Base-by-base conservation (phyloP, 805 yeast species). In the Barnettozyma californica region DNA sequence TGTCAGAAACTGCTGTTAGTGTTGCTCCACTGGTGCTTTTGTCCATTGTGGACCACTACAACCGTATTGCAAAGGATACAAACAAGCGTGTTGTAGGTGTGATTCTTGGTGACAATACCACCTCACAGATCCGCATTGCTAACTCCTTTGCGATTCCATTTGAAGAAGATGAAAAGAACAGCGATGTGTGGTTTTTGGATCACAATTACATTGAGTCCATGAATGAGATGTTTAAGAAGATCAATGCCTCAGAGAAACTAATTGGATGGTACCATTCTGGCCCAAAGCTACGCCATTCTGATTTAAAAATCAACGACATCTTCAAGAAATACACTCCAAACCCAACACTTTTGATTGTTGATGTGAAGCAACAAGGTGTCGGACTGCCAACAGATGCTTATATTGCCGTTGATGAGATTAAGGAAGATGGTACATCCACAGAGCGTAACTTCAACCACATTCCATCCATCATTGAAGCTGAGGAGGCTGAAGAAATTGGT, bases 211-310 rank as follows among this genome's bases (percentile, higher is more conserved):
- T 94, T 51, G 98, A 92, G 63, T 80, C 87, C 47, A 94, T 94
- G 99, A 84, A 90, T 55, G 97, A 90, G 57, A 94, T 94, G 99
- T 92, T 90, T 71, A 89, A 87, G 65, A 94, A 95, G 67, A 91
- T 94, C 66, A 95, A 91, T 70, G 99, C 99, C 18, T 91, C 88
- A 69, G 99, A 94, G 67, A 87, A 82, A 65, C 75, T 94, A 43
- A 83, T 94, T 64, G 99, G 99, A n/a, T 94, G 99, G 99, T 94
- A 94, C 66, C 99, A 94, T 68, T 84, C 96, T 9, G 99, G 99
- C 5, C 97, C 98, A 18, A 90, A 90, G 66, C 77, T 95, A 55
- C 83, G 81, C 59, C 78, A 91, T 1, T 84, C 95, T 14, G 99
- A 94, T 64, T 73, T 94, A 54, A 87, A 86, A 64, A 94, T 94